Conservation (phyloP, 192 early-diverging fungal species). For the Coemansia reversa region DNA sequence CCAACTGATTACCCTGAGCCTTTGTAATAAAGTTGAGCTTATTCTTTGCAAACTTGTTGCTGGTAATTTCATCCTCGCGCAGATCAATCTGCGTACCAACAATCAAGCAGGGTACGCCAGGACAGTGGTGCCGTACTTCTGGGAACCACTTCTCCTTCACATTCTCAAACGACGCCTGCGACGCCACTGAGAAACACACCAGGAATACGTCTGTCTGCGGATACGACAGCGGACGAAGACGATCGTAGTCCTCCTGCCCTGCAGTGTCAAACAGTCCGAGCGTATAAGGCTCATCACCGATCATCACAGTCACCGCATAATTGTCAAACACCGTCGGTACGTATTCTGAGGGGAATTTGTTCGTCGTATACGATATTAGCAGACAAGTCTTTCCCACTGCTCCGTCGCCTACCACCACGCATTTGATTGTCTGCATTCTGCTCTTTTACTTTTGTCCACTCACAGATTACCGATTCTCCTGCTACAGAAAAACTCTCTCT, state of each 20-base stretch:
- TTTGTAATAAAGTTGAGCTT: conserved; percentile 1
- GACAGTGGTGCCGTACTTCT: conserved; percentile 22
- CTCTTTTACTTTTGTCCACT: background rate
- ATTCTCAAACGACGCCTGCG: conserved; percentile 78
- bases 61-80: conserved; percentile 25
- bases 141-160: conserved; percentile 54
- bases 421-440: conserved; percentile 79
- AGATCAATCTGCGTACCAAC: conserved; percentile 50
- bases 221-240: conserved; percentile 86
- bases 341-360: conserved; percentile 79
- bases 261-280: conserved; percentile 95
- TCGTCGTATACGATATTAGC: conserved; percentile 77
- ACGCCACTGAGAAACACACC: conserved; percentile 87
- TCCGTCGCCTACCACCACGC: conserved; percentile 89
- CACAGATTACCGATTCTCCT: conserved; percentile 4
- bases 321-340: conserved; percentile 96
- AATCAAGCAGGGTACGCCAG: conserved; percentile 50
- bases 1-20: conserved; percentile 63
- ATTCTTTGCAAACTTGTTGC: conserved; percentile 55
- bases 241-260: conserved; percentile 95
- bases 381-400: conserved; percentile 91
- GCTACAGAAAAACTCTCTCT: background rate
- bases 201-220: conserved; percentile 89
- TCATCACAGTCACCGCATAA: conserved; percentile 97
- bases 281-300: conserved; percentile 94